Evolutionary conservation across 2,329 filamentous ascomycete genomes (phyloP), one percentile per base, ranked within the genome.

Genomic region (Alternaria sp.): DNA sequence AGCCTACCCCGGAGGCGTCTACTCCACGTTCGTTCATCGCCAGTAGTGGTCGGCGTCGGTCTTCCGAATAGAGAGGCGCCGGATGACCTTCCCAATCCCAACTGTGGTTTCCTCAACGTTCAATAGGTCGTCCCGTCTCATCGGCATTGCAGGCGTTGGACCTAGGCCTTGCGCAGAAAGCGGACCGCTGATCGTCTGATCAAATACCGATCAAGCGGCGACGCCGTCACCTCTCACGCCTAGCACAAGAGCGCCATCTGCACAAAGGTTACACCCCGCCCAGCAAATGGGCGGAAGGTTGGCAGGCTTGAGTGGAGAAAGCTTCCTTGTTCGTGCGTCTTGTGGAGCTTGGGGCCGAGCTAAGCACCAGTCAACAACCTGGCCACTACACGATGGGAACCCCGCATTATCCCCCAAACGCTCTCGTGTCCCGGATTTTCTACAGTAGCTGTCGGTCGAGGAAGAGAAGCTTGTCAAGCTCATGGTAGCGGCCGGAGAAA

Each of bases 281-380:
- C 54, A 68, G 62, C 24, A 47, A 42, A 39, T 41, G 28, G 49
- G 53, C 47, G 52, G 14, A 44, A 53, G 59, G 59, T 60, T 64
- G 42, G 53, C 53, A 57, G 46, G 61, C 63, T 68, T 68, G 48
- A 53, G 58, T 58, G 61, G 61, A 54, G 59, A 66, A 65, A 68
- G 63, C 63, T 63, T 68, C 61, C 61, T 62, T 64, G 65, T 22
- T 32, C 22, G 30, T 59, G 52, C 48, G 30, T 47, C 47, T 52
- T 49, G 55, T 57, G 56, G 63, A 58, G 64, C 62, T 66, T 64
- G 59, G 59, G 20, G 51, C 48, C 49, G 64, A 51, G 18, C 48
- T 24, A 53, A 39, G 32, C 30, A 41, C 60, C 36, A 61, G 53
- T 63, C 36, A 58, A 41, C 20, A 52, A 41, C 38, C 44, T 48